These are phyloP conservation scores for Shiraia bambusicola DNA, from an alignment of 2,329 filamentous ascomycete genomes.

Conservation along the genomic window DNA sequence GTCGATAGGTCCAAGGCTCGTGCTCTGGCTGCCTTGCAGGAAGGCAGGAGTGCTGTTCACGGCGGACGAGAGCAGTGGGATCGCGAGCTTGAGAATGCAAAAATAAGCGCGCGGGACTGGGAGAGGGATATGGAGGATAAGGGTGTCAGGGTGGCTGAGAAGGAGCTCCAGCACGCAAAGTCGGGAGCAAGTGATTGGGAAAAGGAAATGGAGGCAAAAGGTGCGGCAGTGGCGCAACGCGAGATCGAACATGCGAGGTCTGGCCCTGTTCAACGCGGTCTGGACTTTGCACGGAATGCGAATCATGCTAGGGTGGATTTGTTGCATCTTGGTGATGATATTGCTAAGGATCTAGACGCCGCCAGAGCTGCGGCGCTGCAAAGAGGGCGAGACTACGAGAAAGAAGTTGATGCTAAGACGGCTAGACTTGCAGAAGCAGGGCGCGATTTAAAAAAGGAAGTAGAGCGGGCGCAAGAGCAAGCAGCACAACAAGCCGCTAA, in stretches of 20 bases:
- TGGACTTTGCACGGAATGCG: slow-evolving; percentile 4
- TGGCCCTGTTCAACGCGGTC: slow-evolving; percentile 2
- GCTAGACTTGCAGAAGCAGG: slow-evolving; percentile 8
- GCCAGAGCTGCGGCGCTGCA: slow-evolving; percentile 5
- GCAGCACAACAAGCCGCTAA: slow-evolving; percentile 7
- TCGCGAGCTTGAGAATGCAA: slow-evolving; percentile 1
- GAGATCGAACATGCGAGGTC: slow-evolving; percentile 13
- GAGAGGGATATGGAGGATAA: slow-evolving; percentile 10
- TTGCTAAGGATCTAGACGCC: slow-evolving; percentile 7
- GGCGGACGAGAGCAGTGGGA: slow-evolving; percentile 1
- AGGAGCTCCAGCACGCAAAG: slow-evolving; percentile 5
- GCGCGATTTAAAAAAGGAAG: slow-evolving; percentile 9
- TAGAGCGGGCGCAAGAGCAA: slow-evolving; percentile 4
- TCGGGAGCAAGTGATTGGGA: slow-evolving; percentile 7
- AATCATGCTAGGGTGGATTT: slow-evolving; percentile 4
- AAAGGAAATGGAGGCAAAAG: slow-evolving; percentile 10
- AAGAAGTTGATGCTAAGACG: slow-evolving; percentile 6
- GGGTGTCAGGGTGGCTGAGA: slow-evolving; percentile 3
- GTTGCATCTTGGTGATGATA: slow-evolving; percentile 4
- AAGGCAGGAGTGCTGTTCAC: slow-evolving; percentile 4
- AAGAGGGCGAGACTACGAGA: slow-evolving; percentile 5
- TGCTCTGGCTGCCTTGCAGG: slow-evolving; percentile 8
- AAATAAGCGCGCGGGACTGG: slow-evolving; percentile 11
- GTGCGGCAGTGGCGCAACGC: slow-evolving; percentile 4
- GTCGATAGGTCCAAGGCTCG: slow-evolving; percentile 8